Evolutionary conservation across 2,329 filamentous ascomycete genomes (phyloP).

Genomic region (Aspergillus ruber): DNA sequence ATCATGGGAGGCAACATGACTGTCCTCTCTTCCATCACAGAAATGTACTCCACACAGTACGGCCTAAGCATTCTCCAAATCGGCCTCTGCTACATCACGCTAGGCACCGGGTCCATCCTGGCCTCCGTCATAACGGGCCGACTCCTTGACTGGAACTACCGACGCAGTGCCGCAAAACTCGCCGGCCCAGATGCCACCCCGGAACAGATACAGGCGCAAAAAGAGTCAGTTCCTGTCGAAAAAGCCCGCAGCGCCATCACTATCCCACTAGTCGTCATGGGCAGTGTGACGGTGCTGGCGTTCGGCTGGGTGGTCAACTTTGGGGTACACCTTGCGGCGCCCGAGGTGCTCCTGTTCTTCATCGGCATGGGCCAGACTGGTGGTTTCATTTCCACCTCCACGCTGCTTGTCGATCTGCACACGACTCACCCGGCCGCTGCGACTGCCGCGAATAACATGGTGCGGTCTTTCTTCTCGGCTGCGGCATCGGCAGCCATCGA

Average conservation of each 20-base stretch:
- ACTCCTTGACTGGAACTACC: slow-evolving; percentile 17
- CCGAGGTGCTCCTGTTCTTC: slow-evolving; percentile 11
- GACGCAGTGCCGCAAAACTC: slow-evolving; percentile 7
- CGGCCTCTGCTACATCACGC: slow-evolving; percentile 30
- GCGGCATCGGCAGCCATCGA: slow-evolving; percentile 12
- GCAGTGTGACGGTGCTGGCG: slow-evolving; percentile 12
- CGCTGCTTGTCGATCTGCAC: slow-evolving; percentile 10
- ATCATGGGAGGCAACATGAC: slow-evolving; percentile 18
- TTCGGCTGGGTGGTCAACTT: slow-evolving; percentile 14
- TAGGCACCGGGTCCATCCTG: slow-evolving; percentile 17
- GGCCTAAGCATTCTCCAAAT: slow-evolving; percentile 28
- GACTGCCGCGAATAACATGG: slow-evolving; percentile 14
- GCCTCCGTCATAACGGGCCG: slow-evolving; percentile 13
- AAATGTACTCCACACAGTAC: slow-evolving; percentile 17
- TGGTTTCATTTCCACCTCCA: slow-evolving; percentile 10
- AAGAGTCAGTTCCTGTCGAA: slow-evolving; percentile 14
- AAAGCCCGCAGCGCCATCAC: slow-evolving; percentile 16
- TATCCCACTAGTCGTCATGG: slow-evolving; percentile 13
- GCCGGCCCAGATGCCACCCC: slow-evolving; percentile 1
- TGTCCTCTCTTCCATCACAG: slow-evolving; percentile 20
- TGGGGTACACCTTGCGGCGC: slow-evolving; percentile 6
- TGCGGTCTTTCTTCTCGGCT: slow-evolving; percentile 12
- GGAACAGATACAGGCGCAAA: slow-evolving; percentile 1
- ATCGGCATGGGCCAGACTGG: slow-evolving; percentile 10
- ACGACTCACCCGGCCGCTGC: slow-evolving; percentile 9